These are phyloP conservation scores for Furcasterigmium furcatum DNA, from an alignment of 2,329 filamentous ascomycete genomes.

Conservation along the genomic window DNA sequence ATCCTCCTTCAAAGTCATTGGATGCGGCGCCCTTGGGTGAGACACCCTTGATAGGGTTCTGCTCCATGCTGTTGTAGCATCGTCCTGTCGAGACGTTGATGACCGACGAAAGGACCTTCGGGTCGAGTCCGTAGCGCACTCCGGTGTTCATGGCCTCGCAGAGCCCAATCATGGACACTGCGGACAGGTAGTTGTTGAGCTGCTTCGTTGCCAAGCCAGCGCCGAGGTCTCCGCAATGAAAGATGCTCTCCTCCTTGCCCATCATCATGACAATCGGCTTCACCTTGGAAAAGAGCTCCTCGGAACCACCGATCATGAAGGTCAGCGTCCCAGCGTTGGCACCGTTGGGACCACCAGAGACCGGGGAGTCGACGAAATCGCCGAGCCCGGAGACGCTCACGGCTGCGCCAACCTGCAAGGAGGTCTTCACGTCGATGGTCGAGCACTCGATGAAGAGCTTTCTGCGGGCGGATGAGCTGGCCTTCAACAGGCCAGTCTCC, in stretches of 20 bases:
- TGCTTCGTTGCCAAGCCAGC: slow-evolving; percentile 11
- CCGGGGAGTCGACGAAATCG: slow-evolving; percentile 11
- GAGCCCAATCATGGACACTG: slow-evolving; percentile 12
- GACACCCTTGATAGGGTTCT: slow-evolving; percentile 11
- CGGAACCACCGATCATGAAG: slow-evolving; percentile 11
- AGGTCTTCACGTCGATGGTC: slow-evolving; percentile 1
- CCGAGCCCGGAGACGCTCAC: slow-evolving; percentile 4
- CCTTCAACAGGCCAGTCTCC: background rate
- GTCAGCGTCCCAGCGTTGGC: slow-evolving; percentile 10
- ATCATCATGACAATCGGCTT: background rate
- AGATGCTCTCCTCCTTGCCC: slow-evolving; percentile 7
- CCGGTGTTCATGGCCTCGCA: slow-evolving; percentile 15
- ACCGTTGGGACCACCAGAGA: slow-evolving; percentile 9
- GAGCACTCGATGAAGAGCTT: slow-evolving; percentile 2
- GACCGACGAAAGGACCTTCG: slow-evolving; percentile 2
- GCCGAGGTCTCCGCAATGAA: slow-evolving; percentile 9
- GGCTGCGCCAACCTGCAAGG: background rate
- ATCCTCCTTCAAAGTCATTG: slow-evolving; percentile 10
- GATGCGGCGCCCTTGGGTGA: slow-evolving; percentile 5
- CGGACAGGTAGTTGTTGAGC: slow-evolving; percentile 14
- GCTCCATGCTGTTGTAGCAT: slow-evolving; percentile 10
- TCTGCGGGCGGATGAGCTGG: too few species aligned
- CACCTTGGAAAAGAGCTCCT: background rate
- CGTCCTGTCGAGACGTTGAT: slow-evolving; percentile 12
- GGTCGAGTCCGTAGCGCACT: slow-evolving; percentile 9